Evolutionary conservation across 495 filamentous ascomycete genomes (phyloP).

Genomic region (Patellaria atrata): DNA sequence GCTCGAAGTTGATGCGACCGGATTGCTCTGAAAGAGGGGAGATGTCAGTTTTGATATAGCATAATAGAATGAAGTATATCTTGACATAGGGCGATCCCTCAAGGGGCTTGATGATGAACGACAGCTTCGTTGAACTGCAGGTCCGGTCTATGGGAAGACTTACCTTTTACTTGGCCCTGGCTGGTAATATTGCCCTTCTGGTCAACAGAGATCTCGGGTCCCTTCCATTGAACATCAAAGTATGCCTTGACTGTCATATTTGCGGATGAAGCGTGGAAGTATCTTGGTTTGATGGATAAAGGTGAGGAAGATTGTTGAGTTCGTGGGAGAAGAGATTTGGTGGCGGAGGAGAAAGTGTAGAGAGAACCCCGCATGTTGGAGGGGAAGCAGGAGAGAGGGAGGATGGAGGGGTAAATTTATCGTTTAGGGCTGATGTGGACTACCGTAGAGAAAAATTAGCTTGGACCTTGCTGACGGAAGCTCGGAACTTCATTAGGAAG

Average conservation of each 20-base stretch:
- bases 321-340: slow-evolving; percentile 30
- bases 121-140: too few relatives aligned
- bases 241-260: slow-evolving; percentile 53
- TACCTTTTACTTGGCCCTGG: slow-evolving; percentile 41
- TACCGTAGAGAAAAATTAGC: too few relatives aligned
- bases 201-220: slow-evolving; percentile 42
- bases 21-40: slow-evolving; percentile 40
- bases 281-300: slow-evolving; percentile 35
- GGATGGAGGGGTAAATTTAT: slow-evolving; percentile 12
- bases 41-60: background rate
- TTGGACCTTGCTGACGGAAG: too few relatives aligned
- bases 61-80: background rate
- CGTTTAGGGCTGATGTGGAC: too few relatives aligned
- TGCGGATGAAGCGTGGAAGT: slow-evolving; percentile 48
- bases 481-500: too few relatives aligned
- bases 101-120: background rate
- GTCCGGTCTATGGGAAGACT: slow-evolving; percentile 25
- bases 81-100: background rate
- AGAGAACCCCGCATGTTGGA: slow-evolving; percentile 30
- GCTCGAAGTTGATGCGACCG: slow-evolving; percentile 78
- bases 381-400: slow-evolving; percentile 11
- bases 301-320: too few relatives aligned
- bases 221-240: slow-evolving; percentile 56
- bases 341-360: slow-evolving; percentile 12
- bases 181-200: slow-evolving; percentile 37